Conservation (phyloP, 1,139 yeast species). For the Suhomyces bolitotheri region DNA sequence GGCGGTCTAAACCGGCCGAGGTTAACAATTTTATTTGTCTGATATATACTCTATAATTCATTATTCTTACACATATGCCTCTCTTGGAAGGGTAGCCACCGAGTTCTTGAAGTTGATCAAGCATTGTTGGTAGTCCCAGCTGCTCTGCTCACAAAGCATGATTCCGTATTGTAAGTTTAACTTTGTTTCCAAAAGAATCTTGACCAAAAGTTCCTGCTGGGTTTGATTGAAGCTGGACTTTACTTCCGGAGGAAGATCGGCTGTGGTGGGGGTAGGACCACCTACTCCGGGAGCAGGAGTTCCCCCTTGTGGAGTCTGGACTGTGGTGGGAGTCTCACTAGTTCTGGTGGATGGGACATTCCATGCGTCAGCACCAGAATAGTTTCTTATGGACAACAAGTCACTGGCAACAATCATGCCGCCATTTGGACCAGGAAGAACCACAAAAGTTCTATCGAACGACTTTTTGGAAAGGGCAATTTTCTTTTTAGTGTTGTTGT, state of each 20-base stretch:
- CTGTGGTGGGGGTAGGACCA: constrained; percentile 28
- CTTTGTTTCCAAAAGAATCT: constrained; percentile 70
- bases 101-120: constrained; percentile 70
- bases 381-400: constrained; percentile 65
- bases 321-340: constrained; percentile 14
- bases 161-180: constrained; percentile 75
- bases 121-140: constrained; percentile 78
- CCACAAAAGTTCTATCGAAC: constrained; percentile 85
- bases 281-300: constrained; percentile 12
- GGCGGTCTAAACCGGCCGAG: too few relatives aligned
- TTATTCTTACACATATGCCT: constrained; percentile 31
- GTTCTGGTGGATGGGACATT: constrained; percentile 14
- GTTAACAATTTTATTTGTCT: too few relatives aligned
- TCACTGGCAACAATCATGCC: constrained; percentile 84
- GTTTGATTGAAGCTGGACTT: constrained; percentile 50
- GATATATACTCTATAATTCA: background rate
- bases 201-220: constrained; percentile 68
- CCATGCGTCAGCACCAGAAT: constrained; percentile 64
- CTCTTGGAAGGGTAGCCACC: constrained; percentile 44
- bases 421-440: constrained; percentile 71
- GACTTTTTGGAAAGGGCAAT: constrained; percentile 61
- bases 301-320: constrained; percentile 8
- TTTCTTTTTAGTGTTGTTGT: constrained; percentile 30
- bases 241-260: constrained; percentile 54
- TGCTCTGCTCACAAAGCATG: constrained; percentile 86